Evolutionary conservation across 2,329 filamentous ascomycete genomes (phyloP), one percentile per base, ranked within the genome.

Genomic region (Cordyceps cicadae): DNA sequence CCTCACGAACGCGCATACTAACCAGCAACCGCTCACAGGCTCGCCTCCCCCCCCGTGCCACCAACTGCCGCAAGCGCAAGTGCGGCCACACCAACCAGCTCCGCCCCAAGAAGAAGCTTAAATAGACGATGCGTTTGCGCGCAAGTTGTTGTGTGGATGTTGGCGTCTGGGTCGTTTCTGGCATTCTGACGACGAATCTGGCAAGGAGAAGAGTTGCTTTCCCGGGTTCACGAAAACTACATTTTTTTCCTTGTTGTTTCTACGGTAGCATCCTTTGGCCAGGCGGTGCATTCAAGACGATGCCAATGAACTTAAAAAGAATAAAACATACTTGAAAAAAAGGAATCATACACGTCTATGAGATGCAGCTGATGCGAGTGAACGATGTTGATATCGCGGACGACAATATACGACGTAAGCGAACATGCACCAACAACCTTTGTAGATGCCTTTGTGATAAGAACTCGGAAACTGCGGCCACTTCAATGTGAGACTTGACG

Each of bases 81-180:
- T 97, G 93, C 82, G 94, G 93, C 67, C 94, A 97, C 89, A 95
- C 89, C 84, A 97, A 97, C 90, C 94, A 99, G 88, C 90, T 99
- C 78, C 91, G 94, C 82, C 94, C 94, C 80, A 99, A 99, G 93
- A 99, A 99, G 92, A 99, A 99, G 93, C 87, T 96, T 78, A 96
- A 97, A 84, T 80, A 79, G 72, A 75, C 72, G 70, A 74, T 74
- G 70, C 62, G 45, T 53, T 45, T 53, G 43, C n/a, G 21, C 37
- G 45, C 52, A 29, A 53, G 43, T 62, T 63, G 68, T 62, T 68
- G 72, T 72, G 15, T 43, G 73, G 69, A 74, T 73, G 72, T 71
- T 46, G 76, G 76, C 77, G 76, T 79, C 74, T 74, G 73, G 75
- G 60, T 61, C 37, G 56, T 72, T 75, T 70, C 69, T 71, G 73